Conservation (phyloP, 2,329 filamentous ascomycete species). For the Exophiala dermatitidis region DNA sequence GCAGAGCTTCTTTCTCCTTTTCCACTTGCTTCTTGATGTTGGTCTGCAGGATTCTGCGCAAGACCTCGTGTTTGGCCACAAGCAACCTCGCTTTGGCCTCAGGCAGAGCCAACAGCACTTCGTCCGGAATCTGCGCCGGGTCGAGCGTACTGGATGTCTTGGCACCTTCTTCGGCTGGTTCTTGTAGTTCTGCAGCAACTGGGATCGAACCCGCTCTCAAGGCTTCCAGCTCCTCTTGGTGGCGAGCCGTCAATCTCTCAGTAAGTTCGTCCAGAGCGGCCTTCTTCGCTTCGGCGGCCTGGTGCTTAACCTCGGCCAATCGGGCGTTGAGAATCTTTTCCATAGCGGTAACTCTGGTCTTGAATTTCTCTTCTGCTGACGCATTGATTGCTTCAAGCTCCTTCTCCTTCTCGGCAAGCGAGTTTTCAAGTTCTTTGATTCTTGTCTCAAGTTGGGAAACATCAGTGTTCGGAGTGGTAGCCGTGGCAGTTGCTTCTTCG, state of each 20-base stretch:
- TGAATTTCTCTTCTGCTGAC: conserved; percentile 44
- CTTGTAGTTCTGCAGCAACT: conserved; percentile 31
- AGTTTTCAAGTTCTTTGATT: conserved; percentile 47
- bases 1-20: conserved; percentile 33
- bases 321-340: conserved; percentile 60
- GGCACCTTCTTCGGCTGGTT: conserved; percentile 20
- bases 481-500: conserved; percentile 31
- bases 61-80: conserved; percentile 43
- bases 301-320: conserved; percentile 50
- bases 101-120: conserved; percentile 37
- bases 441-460: conserved; percentile 49
- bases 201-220: conserved; percentile 33
- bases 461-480: conserved; percentile 13
- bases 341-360: conserved; percentile 41
- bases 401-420: conserved; percentile 45
- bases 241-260: conserved; percentile 25
- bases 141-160: conserved; percentile 24
- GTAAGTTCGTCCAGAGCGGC: conserved; percentile 23
- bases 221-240: conserved; percentile 39
- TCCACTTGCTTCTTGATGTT: conserved; percentile 47
- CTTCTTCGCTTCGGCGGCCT: conserved; percentile 42
- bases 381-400: conserved; percentile 38
- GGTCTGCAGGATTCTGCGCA: conserved; percentile 46
- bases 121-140: conserved; percentile 31
- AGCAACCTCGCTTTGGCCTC: conserved; percentile 47